phyloP scores from a whole-genome alignment of 1,284 basidiomycete species.

The Fomitopsis betulina region DNA sequence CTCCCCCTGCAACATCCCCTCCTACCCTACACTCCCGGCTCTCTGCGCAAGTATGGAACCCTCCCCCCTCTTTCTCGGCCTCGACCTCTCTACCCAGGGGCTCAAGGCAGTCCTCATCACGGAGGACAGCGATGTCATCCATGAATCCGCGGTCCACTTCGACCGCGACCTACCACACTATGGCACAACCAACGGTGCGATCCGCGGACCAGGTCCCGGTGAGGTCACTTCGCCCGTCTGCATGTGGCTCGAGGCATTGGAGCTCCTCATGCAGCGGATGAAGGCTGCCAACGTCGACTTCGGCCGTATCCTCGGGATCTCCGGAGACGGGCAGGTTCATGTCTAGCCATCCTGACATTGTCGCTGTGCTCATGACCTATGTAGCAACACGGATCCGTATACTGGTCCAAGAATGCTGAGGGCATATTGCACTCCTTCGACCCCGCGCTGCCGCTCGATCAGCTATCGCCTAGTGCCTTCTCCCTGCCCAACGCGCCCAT shows the following conservation, averaged over 20 bases:
- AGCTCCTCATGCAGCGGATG: constrained; percentile 72
- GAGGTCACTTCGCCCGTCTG: constrained; percentile 78
- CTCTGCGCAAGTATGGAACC: constrained; percentile 7
- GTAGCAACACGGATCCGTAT: constrained; percentile 91
- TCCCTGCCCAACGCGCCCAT: constrained; percentile 73
- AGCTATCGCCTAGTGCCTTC: constrained; percentile 63
- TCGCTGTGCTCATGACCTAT: background rate
- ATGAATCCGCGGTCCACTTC: constrained; percentile 77
- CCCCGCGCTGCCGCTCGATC: constrained; percentile 45
- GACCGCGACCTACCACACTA: constrained; percentile 76
- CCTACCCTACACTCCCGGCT: constrained; percentile 9
- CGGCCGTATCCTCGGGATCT: constrained; percentile 55
- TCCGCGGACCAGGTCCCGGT: constrained; percentile 59
- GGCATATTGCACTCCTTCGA: constrained; percentile 52
- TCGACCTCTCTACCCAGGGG: constrained; percentile 87
- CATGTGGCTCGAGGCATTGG: constrained; percentile 84
- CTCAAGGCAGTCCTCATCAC: constrained; percentile 75
- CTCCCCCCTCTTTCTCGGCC: constrained; percentile 69
- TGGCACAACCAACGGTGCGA: constrained; percentile 70
- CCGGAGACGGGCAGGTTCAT: constrained; percentile 70
- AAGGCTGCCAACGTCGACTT: constrained; percentile 57
- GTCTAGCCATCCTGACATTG: background rate
- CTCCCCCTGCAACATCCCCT: background rate
- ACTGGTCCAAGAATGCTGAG: constrained; percentile 67
- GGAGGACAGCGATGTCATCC: constrained; percentile 54